A percentile compares a stretch with the other conserved stretches of the same genome.
These are phyloP conservation scores for Aspergillus olivimuriae DNA, from an alignment of 495 filamentous ascomycete species.

Conservation along the genomic window DNA sequence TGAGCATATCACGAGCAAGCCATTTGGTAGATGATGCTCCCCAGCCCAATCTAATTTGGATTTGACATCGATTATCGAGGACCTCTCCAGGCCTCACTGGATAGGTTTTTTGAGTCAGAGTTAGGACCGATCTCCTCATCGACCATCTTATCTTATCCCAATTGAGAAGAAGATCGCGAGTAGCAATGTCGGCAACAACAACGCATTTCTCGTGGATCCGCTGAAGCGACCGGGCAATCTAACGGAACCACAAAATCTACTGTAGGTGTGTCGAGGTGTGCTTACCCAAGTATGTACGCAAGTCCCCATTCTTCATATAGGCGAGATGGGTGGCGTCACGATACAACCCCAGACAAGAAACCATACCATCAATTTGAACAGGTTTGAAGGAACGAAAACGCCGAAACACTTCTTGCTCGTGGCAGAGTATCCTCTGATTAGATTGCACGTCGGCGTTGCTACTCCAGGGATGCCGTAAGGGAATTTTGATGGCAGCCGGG, in stretches of 20 bases:
- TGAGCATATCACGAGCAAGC: too few species aligned
- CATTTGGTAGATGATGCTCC: too few species aligned
- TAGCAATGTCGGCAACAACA: slow-evolving; percentile 25
- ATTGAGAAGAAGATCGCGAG: slow-evolving; percentile 25
- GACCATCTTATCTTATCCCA: too few species aligned
- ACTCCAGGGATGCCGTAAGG: slow-evolving; percentile 16
- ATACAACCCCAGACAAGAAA: slow-evolving; percentile 14
- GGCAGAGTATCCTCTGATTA: slow-evolving; percentile 13
- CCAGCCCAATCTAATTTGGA: too few species aligned
- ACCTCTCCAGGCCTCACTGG: too few species aligned
- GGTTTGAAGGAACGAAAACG: slow-evolving; percentile 10
- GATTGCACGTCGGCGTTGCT: slow-evolving; percentile 13
- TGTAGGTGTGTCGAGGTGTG: slow-evolving; percentile 8
- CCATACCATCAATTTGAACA: slow-evolving; percentile 11
- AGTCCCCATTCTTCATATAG: slow-evolving; percentile 22
- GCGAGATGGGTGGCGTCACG: slow-evolving; percentile 17
- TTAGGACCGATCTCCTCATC: too few species aligned
- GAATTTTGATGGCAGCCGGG: slow-evolving; percentile 18
- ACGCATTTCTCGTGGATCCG: slow-evolving; percentile 22
- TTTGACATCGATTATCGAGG: too few species aligned
- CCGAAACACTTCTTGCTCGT: slow-evolving; percentile 23
- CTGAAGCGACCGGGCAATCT: slow-evolving; percentile 21
- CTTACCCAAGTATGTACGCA: slow-evolving; percentile 17
- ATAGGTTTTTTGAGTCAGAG: too few species aligned
- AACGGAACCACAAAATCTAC: slow-evolving; percentile 19